Percentiles rank a stretch among this genome's conserved stretches.
phyloP scores from a whole-genome alignment of 495 filamentous ascomycete genomes.

The Trypethelium eluteriae region DNA sequence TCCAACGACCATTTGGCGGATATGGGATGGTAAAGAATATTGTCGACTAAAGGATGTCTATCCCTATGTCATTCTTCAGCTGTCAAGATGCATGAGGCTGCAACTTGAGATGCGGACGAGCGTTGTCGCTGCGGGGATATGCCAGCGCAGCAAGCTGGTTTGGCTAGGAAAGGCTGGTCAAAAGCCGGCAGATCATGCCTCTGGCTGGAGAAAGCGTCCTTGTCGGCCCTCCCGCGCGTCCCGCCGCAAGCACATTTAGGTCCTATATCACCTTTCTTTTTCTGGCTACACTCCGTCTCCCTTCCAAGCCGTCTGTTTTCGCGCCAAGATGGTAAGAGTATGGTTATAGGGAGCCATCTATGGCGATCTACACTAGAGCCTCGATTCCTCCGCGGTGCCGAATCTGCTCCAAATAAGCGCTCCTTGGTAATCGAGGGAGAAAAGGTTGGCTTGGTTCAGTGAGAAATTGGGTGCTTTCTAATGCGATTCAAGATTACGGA shows the following conservation, averaged over 20 bases:
- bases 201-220: neutral
- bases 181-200: neutral
- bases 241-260: neutral
- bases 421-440: too few species aligned
- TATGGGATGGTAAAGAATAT: neutral
- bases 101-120: neutral
- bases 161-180: slow-evolving; percentile 8
- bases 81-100: neutral
- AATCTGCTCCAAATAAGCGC: too few species aligned
- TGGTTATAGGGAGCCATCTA: neutral
- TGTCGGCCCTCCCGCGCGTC: slow-evolving; percentile 8
- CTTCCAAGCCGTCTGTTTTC: neutral
- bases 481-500: too few species aligned
- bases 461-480: too few species aligned
- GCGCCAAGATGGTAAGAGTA: neutral
- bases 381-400: too few species aligned
- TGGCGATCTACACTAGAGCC: neutral
- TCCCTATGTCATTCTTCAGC: neutral
- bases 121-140: neutral
- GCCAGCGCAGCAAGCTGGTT: slow-evolving; percentile 9
- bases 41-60: too few species aligned
- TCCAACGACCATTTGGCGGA: neutral
- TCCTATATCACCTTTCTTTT: neutral
- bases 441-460: too few species aligned
- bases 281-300: neutral